A percentile compares a stretch with the other conserved stretches of the same genome.
phyloP scores from a whole-genome alignment of 1,284 basidiomycete genomes.

The Heterobasidion parviporum region DNA sequence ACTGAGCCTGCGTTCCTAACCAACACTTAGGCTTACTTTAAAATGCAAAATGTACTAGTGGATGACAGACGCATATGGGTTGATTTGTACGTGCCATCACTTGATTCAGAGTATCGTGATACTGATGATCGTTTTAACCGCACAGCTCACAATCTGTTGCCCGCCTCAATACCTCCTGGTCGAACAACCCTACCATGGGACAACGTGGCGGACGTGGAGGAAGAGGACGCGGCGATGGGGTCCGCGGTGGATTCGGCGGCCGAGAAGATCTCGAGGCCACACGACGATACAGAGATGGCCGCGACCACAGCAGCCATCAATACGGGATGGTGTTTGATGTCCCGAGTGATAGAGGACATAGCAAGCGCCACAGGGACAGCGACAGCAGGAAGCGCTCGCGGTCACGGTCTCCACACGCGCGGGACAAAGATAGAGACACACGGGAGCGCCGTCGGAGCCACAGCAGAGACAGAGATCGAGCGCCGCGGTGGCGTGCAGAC shows the following conservation, averaged over 20 bases:
- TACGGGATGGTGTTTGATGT: conserved; percentile 80
- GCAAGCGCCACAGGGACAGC: conserved; percentile 12
- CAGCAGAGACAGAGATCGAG: conserved; percentile 13
- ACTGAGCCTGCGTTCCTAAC: background rate
- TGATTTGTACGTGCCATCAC: conserved; percentile 63
- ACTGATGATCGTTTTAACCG: conserved; percentile 9
- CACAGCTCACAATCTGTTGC: conserved; percentile 86
- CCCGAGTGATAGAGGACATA: conserved; percentile 15
- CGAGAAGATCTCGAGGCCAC: conserved; percentile 67
- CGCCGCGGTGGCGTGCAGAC: conserved; percentile 11
- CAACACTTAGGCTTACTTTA: conserved; percentile 82
- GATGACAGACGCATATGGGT: conserved; percentile 99
- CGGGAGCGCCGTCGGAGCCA: conserved; percentile 7
- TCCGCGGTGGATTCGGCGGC: conserved; percentile 49
- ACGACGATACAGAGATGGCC: conserved; percentile 49
- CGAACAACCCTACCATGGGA: conserved; percentile 60
- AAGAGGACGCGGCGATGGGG: conserved; percentile 18
- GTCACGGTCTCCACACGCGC: background rate
- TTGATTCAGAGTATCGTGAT: background rate
- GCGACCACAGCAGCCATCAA: conserved; percentile 19
- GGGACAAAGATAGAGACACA: background rate
- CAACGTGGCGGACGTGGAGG: conserved; percentile 28
- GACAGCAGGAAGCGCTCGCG: conserved; percentile 6
- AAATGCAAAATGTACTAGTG: conserved; percentile 99
- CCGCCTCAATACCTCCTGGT: conserved; percentile 62